Percentiles rank a stretch among this genome's conserved stretches.
These are phyloP conservation scores for Letharia lupina DNA, from an alignment of 495 filamentous ascomycete species.

Conservation along the genomic window DNA sequence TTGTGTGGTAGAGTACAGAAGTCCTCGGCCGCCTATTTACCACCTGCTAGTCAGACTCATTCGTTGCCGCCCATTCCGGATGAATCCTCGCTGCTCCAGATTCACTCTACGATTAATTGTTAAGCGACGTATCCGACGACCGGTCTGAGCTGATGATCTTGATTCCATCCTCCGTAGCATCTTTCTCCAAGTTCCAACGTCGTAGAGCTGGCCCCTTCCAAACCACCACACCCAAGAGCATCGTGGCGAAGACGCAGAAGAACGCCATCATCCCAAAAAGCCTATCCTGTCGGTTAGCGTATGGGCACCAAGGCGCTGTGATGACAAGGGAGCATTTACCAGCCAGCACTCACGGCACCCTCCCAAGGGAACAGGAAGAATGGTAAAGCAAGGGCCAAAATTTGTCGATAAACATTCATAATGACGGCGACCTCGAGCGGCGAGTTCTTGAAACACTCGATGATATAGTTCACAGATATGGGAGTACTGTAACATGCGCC, in stretches of 20 bases:
- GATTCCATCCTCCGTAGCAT: no score
- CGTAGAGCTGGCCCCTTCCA: neutral
- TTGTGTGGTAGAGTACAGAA: no score
- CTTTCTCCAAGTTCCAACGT: neutral
- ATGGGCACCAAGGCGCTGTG: neutral
- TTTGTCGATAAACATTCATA: slow-evolving; percentile 30
- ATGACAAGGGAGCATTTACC: slow-evolving; percentile 16
- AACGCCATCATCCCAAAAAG: slow-evolving; percentile 38
- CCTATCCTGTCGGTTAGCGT: neutral
- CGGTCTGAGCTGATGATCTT: no score
- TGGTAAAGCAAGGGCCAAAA: slow-evolving; percentile 31
- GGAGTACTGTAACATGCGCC: slow-evolving; percentile 30
- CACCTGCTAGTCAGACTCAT: no score
- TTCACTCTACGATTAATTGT: no score
- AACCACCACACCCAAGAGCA: neutral
- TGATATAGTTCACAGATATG: slow-evolving; percentile 37
- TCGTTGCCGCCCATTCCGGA: no score
- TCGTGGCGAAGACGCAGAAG: slow-evolving; percentile 19
- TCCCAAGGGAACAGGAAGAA: slow-evolving; percentile 36
- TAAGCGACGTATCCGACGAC: no score
- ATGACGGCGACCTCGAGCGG: slow-evolving; percentile 30
- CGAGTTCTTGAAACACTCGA: slow-evolving; percentile 32
- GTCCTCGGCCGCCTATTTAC: no score
- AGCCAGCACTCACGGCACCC: slow-evolving; percentile 31
- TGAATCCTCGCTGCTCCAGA: no score